Conservation (phyloP, 331 rosid genomes). For the Ulmus americana region DNA sequence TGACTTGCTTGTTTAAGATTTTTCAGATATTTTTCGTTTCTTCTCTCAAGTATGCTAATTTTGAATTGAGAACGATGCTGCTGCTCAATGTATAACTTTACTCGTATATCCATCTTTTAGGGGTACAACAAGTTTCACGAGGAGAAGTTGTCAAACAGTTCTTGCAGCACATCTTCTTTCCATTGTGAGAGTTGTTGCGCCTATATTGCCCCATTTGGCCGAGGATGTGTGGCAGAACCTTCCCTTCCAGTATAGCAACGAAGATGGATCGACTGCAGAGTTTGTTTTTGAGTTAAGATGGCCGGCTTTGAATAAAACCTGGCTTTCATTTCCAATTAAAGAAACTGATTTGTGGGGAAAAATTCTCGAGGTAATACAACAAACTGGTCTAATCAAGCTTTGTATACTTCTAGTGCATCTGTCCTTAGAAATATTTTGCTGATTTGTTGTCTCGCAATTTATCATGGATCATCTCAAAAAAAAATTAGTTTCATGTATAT, state of each 20-base stretch:
- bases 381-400: neutral
- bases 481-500: too few species aligned
- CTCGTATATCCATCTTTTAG: slow-evolving; percentile 29
- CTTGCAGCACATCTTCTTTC: slow-evolving; percentile 79
- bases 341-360: slow-evolving; percentile 75
- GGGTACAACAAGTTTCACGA: slow-evolving; percentile 74
- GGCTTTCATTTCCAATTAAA: slow-evolving; percentile 66
- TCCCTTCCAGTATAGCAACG: slow-evolving; percentile 56
- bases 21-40: neutral
- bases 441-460: neutral
- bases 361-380: slow-evolving; percentile 67
- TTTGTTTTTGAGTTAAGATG: slow-evolving; percentile 89
- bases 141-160: slow-evolving; percentile 96
- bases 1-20: neutral
- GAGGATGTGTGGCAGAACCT: slow-evolving; percentile 99
- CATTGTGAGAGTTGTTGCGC: slow-evolving; percentile 71
- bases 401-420: too few species aligned
- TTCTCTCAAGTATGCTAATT: neutral
- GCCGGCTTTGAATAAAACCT: slow-evolving; percentile 65
- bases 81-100: neutral
- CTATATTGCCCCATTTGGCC: slow-evolving; percentile 96
- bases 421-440: too few species aligned
- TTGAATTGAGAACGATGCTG: neutral
- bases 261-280: slow-evolving; percentile 67
- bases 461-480: neutral